A percentile compares a stretch with the other conserved stretches of the same genome.
Evolutionary conservation across 495 filamentous ascomycete genomes (phyloP).

Genomic region (Penicillium chermesinum): DNA sequence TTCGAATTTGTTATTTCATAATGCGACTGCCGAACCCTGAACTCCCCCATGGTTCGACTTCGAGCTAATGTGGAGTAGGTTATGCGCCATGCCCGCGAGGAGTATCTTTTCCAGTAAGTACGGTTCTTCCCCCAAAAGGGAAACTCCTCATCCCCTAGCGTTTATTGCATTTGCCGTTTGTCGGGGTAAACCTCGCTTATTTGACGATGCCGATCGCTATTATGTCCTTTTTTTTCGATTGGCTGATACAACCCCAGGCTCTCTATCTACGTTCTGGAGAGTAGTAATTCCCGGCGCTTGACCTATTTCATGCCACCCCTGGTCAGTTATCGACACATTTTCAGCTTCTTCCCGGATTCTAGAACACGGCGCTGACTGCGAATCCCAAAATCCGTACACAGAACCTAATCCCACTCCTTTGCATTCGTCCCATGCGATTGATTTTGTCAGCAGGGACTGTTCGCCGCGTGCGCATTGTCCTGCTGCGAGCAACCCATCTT

Average conservation of each 20-base stretch:
- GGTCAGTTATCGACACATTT: constrained; percentile 34
- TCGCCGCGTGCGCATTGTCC: constrained; percentile 66
- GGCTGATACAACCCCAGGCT: constrained; percentile 27
- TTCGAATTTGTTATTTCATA: too few relatives aligned
- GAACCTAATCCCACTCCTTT: constrained; percentile 79
- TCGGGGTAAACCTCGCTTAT: not conserved
- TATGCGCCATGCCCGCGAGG: constrained; percentile 59
- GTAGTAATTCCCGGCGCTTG: constrained; percentile 68
- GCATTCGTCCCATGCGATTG: constrained; percentile 78
- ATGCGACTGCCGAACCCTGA: too few relatives aligned
- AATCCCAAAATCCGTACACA: constrained; percentile 29
- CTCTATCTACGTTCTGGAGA: constrained; percentile 69
- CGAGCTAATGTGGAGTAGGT: constrained; percentile 39
- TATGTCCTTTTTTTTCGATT: not conserved
- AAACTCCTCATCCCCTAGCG: not conserved
- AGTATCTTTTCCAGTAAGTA: constrained; percentile 77
- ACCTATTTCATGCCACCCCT: constrained; percentile 72
- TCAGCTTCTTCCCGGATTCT: constrained; percentile 10
- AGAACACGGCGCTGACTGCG: constrained; percentile 15
- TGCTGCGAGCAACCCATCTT: constrained; percentile 68
- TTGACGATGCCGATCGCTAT: not conserved
- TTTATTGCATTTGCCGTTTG: not conserved
- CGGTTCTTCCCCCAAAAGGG: not conserved
- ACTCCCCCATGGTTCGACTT: too few relatives aligned
- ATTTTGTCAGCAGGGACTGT: constrained; percentile 67